Percentiles rank a stretch among this genome's conserved stretches.
These are phyloP conservation scores for Pseudozyma pruni DNA, from an alignment of 1,284 basidiomycete species.

Conservation along the genomic window DNA sequence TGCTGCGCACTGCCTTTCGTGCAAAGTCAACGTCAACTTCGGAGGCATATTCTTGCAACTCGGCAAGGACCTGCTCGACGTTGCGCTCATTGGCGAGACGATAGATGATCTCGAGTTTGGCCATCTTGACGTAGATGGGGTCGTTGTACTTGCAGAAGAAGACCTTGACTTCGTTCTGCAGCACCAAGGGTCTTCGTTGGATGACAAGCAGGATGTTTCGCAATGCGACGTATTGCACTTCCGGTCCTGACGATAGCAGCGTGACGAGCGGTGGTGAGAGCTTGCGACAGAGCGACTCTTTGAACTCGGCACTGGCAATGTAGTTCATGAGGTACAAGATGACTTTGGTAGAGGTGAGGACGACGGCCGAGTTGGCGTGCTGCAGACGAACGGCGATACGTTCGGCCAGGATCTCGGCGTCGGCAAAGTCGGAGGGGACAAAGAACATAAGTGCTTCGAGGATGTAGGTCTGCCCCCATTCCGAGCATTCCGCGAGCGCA, in stretches of 20 bases:
- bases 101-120: slow-evolving; percentile 99
- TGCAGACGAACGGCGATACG: slow-evolving; percentile 89
- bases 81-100: slow-evolving; percentile 90
- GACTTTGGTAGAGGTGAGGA: slow-evolving; percentile 92
- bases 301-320: slow-evolving; percentile 86
- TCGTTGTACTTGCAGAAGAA: slow-evolving; percentile 99
- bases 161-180: slow-evolving; percentile 96
- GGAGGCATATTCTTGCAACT: slow-evolving; percentile 97
- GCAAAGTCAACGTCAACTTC: slow-evolving; percentile 99
- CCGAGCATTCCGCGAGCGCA: slow-evolving; percentile 88
- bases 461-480: slow-evolving; percentile 99
- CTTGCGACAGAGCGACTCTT: slow-evolving; percentile 91
- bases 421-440: slow-evolving; percentile 84
- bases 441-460: slow-evolving; percentile 92
- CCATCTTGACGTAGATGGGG: slow-evolving; percentile 97
- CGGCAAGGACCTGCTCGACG: slow-evolving; percentile 87
- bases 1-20: slow-evolving; percentile 93
- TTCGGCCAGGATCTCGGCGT: slow-evolving; percentile 93
- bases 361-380: slow-evolving; percentile 93
- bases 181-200: slow-evolving; percentile 87
- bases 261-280: slow-evolving; percentile 83
- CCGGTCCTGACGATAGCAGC: slow-evolving; percentile 87
- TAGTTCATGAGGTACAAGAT: slow-evolving; percentile 99
- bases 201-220: slow-evolving; percentile 97
- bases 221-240: slow-evolving; percentile 97